Conservation (phyloP, 176 grass and related monocot genomes). For the Eleusine coracana region DNA sequence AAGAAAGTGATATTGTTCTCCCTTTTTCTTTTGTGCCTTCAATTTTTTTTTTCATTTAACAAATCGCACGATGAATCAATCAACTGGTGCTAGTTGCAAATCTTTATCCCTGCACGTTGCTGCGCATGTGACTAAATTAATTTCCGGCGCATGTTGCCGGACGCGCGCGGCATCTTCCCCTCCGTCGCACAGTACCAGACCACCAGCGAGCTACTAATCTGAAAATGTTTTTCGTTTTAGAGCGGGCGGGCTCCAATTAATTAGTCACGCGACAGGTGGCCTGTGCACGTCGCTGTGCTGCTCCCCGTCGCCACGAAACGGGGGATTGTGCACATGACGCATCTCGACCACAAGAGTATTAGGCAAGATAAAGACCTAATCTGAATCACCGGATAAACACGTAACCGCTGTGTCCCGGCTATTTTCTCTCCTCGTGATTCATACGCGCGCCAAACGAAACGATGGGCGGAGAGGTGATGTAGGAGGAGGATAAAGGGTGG, state of each 20-base stretch:
- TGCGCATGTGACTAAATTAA: conserved; percentile 16
- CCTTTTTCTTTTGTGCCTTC: neutral
- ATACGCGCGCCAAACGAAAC: neutral
- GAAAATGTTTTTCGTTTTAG: neutral
- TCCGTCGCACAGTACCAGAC: neutral
- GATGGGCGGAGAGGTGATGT: neutral
- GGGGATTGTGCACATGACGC: conserved; percentile 6
- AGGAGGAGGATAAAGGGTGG: neutral
- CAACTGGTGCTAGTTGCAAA: neutral
- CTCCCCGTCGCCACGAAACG: conserved; percentile 19
- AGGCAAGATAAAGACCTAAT: neutral
- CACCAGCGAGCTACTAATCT: neutral
- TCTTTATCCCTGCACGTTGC: conserved; percentile 3
- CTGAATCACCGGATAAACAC: neutral
- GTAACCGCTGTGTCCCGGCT: neutral
- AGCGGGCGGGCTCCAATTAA: neutral
- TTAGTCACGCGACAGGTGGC: neutral
- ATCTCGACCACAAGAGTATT: neutral
- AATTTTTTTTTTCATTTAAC: too few species aligned
- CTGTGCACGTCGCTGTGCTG: conserved; percentile 18
- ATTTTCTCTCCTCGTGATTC: conserved; percentile 12
- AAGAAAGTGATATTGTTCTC: neutral
- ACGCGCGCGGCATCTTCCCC: conserved; percentile 11
- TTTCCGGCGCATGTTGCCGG: neutral
- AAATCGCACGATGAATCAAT: neutral